Evolutionary conservation across 768 basidiomycete species (phyloP).

Genomic region (Tulasnella sp.): DNA sequence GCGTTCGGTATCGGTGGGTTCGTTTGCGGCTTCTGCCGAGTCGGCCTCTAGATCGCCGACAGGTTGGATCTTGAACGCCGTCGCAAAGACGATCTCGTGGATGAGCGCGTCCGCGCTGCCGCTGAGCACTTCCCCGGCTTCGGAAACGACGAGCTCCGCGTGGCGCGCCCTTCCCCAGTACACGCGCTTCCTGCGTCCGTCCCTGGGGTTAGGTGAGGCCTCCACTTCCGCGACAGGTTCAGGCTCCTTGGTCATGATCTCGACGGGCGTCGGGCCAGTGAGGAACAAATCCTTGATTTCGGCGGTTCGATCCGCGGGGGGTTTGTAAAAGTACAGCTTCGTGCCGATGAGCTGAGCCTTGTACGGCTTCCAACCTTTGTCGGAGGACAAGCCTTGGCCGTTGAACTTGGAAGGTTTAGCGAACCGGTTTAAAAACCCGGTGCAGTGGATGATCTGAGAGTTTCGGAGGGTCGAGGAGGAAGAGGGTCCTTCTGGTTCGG

Average conservation of each 20-base stretch:
- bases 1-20: background rate
- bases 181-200: conserved; percentile 61
- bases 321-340: conserved; percentile 86
- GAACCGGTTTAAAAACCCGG: conserved; percentile 74
- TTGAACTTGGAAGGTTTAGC: conserved; percentile 47
- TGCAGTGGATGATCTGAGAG: conserved; percentile 77
- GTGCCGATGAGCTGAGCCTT: conserved; percentile 83
- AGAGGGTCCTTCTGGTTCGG: background rate
- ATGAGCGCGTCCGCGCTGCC: conserved; percentile 78
- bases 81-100: conserved; percentile 81
- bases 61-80: conserved; percentile 53
- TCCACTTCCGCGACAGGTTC: conserved; percentile 39
- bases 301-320: conserved; percentile 65
- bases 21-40: background rate
- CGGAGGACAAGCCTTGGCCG: conserved; percentile 42
- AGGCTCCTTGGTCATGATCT: conserved; percentile 54
- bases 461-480: conserved; percentile 30
- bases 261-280: conserved; percentile 49
- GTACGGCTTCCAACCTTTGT: conserved; percentile 85
- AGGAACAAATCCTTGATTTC: conserved; percentile 79
- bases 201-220: conserved; percentile 40
- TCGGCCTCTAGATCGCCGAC: background rate
- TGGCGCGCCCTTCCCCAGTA: conserved; percentile 81
- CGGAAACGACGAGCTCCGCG: conserved; percentile 61
- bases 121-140: conserved; percentile 53